Evolutionary conservation across 768 basidiomycete genomes (phyloP).

Genomic region (Naematelia encephala): DNA sequence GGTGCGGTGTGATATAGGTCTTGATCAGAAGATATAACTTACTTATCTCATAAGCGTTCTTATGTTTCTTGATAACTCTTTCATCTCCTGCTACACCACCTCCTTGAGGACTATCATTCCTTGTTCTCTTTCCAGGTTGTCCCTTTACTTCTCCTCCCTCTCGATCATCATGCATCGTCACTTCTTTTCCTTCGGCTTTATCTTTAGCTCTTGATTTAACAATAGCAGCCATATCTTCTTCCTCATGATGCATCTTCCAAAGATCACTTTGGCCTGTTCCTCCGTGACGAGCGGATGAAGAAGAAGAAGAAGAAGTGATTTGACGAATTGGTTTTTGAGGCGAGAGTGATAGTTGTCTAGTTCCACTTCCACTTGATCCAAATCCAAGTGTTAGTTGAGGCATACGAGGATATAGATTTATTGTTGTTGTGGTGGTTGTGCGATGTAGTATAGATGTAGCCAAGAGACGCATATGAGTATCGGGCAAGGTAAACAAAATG

Average conservation of each 20-base stretch:
- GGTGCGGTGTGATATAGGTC: too few relatives aligned
- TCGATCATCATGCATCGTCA: constrained; percentile 8
- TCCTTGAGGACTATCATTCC: constrained; percentile 31
- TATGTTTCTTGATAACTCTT: constrained; percentile 33
- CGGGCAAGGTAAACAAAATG: too few relatives aligned
- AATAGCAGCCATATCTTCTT: constrained; percentile 39
- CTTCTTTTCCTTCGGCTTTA: constrained; percentile 10
- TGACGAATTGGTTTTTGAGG: constrained; percentile 18
- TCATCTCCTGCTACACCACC: constrained; percentile 41
- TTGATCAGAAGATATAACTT: too few relatives aligned
- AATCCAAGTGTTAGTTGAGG: constrained; percentile 38
- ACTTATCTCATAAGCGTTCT: constrained; percentile 49
- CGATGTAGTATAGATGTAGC: too few relatives aligned
- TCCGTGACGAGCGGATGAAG: constrained; percentile 9
- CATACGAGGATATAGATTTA: constrained; percentile 12
- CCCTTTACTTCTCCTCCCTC: constrained; percentile 22
- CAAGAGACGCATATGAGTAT: not conserved
- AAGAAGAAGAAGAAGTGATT: constrained; percentile 2
- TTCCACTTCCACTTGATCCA: constrained; percentile 19
- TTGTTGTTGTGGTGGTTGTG: not conserved
- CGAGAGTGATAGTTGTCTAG: constrained; percentile 17
- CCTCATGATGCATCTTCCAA: constrained; percentile 39
- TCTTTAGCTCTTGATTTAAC: constrained; percentile 16
- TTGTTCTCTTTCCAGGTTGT: constrained; percentile 22
- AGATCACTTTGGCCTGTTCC: constrained; percentile 29